phyloP scores from a whole-genome alignment of 2,329 filamentous ascomycete genomes.

The Xylogone sp. region DNA sequence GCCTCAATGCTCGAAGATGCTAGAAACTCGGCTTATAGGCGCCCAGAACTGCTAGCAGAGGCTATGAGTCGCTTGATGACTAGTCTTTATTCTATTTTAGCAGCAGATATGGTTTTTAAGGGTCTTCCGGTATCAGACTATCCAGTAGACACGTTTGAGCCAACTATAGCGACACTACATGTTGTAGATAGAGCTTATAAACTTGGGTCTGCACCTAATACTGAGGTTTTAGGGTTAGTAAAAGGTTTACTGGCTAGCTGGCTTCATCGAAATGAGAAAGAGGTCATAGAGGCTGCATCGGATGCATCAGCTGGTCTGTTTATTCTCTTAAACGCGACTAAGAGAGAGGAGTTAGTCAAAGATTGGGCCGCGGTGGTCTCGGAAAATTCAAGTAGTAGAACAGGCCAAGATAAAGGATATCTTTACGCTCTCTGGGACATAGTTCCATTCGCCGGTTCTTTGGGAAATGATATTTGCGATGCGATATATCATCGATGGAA shows the following conservation, averaged over 20 bases:
- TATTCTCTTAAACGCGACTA: slow-evolving; percentile 35
- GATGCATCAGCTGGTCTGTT: slow-evolving; percentile 48
- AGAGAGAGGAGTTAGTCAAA: slow-evolving; percentile 36
- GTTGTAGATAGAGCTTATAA: not conserved
- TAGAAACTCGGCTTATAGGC: slow-evolving; percentile 44
- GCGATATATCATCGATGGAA: slow-evolving; percentile 51
- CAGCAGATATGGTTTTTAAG: not conserved
- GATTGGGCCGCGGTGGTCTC: slow-evolving; percentile 44
- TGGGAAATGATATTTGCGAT: slow-evolving; percentile 27
- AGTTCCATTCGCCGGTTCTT: slow-evolving; percentile 5
- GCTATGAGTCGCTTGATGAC: slow-evolving; percentile 56
- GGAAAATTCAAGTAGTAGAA: slow-evolving; percentile 26
- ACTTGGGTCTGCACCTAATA: not conserved
- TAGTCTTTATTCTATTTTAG: slow-evolving; percentile 47
- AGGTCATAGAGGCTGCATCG: slow-evolving; percentile 46
- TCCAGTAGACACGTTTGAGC: not conserved
- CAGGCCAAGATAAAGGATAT: slow-evolving; percentile 37
- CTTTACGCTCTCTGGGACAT: slow-evolving; percentile 43
- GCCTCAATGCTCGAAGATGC: slow-evolving; percentile 37
- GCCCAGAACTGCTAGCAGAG: slow-evolving; percentile 62
- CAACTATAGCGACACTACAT: slow-evolving; percentile 4
- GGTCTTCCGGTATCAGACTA: not conserved
- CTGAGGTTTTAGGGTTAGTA: not conserved
- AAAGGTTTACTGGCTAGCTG: slow-evolving; percentile 27
- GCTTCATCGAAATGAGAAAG: slow-evolving; percentile 47